These are phyloP conservation scores for Skeletonema potamos DNA, from an alignment of 108 stramenopile genomes.

Conservation along the genomic window DNA sequence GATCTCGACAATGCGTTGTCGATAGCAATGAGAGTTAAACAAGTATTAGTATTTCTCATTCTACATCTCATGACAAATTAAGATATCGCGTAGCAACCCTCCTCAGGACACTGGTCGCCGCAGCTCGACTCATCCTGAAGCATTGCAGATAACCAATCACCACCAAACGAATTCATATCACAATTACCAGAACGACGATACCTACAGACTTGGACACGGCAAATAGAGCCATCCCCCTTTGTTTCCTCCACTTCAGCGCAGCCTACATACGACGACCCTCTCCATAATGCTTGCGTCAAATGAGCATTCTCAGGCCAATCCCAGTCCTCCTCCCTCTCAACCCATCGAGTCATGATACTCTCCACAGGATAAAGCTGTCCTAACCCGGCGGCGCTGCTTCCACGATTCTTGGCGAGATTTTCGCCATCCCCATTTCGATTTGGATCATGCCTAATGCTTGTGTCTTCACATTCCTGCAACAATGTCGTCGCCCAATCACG, in stretches of 20 bases:
- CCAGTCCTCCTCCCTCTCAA: not conserved
- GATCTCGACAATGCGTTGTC: not conserved
- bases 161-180: slow-evolving; percentile 13
- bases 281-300: slow-evolving; percentile 9
- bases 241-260: slow-evolving; percentile 13
- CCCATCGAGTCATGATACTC: not conserved
- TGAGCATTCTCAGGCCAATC: not conserved
- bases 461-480: slow-evolving; percentile 5
- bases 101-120: slow-evolving; percentile 38
- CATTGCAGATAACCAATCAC: slow-evolving; percentile 22
- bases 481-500: slow-evolving; percentile 37
- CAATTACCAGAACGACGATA: slow-evolving; percentile 51
- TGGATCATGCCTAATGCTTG: not conserved
- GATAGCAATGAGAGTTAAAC: not conserved
- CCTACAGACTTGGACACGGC: slow-evolving; percentile 38
- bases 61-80: not conserved
- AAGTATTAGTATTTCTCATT: not conserved
- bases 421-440: not conserved
- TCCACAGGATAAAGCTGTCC: not conserved
- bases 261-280: slow-evolving; percentile 36
- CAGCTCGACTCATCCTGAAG: slow-evolving; percentile 23
- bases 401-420: slow-evolving; percentile 14
- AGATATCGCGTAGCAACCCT: slow-evolving; percentile 22
- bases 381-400: not conserved
- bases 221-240: slow-evolving; percentile 8